Conservation (phyloP, 2,329 filamentous ascomycete genomes). For the Trichoderma sp. region DNA sequence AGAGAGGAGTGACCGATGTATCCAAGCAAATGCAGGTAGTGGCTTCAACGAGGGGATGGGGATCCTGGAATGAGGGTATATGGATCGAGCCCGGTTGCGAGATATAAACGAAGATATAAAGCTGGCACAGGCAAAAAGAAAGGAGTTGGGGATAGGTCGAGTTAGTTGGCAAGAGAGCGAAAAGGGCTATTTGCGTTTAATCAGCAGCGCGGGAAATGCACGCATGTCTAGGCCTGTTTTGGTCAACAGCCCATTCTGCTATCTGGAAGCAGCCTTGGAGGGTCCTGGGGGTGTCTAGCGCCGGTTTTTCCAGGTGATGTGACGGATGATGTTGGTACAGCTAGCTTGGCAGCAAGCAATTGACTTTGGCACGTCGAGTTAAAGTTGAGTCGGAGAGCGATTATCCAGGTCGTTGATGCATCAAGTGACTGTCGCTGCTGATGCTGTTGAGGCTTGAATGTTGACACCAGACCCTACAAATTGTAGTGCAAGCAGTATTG, state of each 20-base stretch:
- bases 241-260: background rate
- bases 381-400: background rate
- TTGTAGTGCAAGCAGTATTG: background rate
- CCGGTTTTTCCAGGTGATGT: background rate
- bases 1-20: conserved; percentile 6
- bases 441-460: background rate
- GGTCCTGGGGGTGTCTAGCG: background rate
- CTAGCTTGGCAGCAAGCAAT: background rate
- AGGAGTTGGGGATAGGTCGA: conserved; percentile 10
- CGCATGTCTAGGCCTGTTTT: background rate
- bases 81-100: conserved; percentile 5
- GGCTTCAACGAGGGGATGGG: conserved; percentile 12
- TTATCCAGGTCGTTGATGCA: background rate
- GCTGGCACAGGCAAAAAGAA: conserved; percentile 9
- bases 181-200: background rate
- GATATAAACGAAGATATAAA: conserved; percentile 4
- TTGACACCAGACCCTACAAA: background rate
- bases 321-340: background rate
- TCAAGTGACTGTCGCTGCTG: background rate
- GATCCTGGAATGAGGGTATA: conserved; percentile 13
- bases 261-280: conserved; percentile 1
- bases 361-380: background rate
- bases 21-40: background rate
- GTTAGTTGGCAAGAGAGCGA: conserved; percentile 12
- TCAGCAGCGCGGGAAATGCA: conserved; percentile 1